Evolutionary conservation across 176 grass and related monocot species (phyloP).

Genomic region (Leersia perrieri): DNA sequence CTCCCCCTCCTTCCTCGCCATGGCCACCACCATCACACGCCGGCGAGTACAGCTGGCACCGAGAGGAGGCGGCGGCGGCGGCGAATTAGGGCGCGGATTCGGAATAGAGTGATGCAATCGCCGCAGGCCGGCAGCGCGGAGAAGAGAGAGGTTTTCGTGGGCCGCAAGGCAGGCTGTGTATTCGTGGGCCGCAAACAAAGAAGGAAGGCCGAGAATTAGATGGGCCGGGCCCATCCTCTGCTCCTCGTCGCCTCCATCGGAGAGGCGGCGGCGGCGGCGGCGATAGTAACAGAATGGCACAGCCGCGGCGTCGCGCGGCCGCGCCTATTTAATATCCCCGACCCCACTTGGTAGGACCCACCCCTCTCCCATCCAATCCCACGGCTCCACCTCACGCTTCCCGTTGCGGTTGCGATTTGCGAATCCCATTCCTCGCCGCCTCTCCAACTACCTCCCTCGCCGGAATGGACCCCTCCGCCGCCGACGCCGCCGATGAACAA

Average conservation of each 20-base stretch:
- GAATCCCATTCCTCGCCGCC: no score
- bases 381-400: no score
- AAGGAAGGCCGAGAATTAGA: neutral
- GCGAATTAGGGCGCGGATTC: constrained; percentile 9
- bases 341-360: no score
- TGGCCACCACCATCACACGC: constrained; percentile 8
- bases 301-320: no score
- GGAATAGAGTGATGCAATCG: neutral
- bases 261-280: no score
- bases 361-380: no score
- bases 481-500: no score
- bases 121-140: neutral
- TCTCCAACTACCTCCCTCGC: neutral
- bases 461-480: neutral
- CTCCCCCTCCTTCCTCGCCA: constrained; percentile 13
- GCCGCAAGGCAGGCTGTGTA: neutral
- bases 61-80: neutral
- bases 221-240: neutral
- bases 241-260: no score
- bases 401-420: neutral
- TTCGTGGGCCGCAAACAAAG: neutral
- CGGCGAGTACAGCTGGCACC: neutral
- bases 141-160: neutral
- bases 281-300: no score
- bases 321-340: no score